A percentile compares a stretch with the other conserved stretches of the same genome.
These are phyloP conservation scores for Nicotiana obtusifolia DNA, from an alignment of 257 asterid species.

Conservation along the genomic window DNA sequence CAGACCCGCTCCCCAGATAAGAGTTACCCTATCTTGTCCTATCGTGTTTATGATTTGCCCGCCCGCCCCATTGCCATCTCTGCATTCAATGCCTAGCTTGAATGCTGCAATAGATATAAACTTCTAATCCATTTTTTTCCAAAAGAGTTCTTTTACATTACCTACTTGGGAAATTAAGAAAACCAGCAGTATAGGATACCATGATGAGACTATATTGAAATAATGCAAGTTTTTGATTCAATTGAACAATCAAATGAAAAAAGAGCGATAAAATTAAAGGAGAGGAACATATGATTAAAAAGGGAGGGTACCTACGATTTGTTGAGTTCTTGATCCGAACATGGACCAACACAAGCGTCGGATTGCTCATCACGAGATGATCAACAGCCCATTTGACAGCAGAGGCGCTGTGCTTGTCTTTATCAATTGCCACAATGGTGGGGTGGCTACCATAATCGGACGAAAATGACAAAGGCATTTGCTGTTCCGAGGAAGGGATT, in stretches of 20 bases:
- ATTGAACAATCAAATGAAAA: not conserved
- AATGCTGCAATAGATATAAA: not conserved
- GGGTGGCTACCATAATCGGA: constrained; percentile 7
- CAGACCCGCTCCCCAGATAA: not conserved
- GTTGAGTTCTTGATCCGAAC: constrained; percentile 33
- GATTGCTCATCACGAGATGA: constrained; percentile 29
- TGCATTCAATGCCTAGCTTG: not conserved
- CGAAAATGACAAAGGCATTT: constrained; percentile 1
- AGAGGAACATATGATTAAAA: not conserved
- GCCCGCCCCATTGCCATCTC: no score
- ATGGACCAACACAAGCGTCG: constrained; percentile 41
- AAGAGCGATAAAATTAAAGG: not conserved
- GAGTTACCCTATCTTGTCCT: not conserved
- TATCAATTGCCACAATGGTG: constrained; percentile 55
- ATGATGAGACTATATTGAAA: not conserved
- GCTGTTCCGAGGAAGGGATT: not conserved
- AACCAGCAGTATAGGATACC: not conserved
- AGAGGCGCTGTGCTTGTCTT: constrained; percentile 46
- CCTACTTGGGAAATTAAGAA: not conserved
- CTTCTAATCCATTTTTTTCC: not conserved
- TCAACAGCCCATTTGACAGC: constrained; percentile 69
- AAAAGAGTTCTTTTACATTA: not conserved
- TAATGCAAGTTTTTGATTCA: not conserved
- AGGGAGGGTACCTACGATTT: constrained; percentile 43
- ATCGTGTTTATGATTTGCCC: not conserved